phyloP scores from a whole-genome alignment of 176 grass and related monocot genomes.

The bread wheat (Triticum aestivum) region IWGSC_CS_RefSeq_v2.1 NC_057802.1:179109998-179110497 shows the following conservation, averaged over 20 bases:
- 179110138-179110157: slow-evolving; percentile 92
- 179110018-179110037: slow-evolving; percentile 17
- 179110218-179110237: slow-evolving; percentile 93
- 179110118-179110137: slow-evolving; percentile 86
- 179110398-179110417: slow-evolving; percentile 97
- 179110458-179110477: slow-evolving; percentile 62
- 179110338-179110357: slow-evolving; percentile 94
- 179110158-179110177: slow-evolving; percentile 87
- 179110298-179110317: slow-evolving; percentile 73
- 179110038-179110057: not conserved
- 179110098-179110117: slow-evolving; percentile 53
- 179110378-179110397: slow-evolving; percentile 78
- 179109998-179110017: slow-evolving; percentile 73
- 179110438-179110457: slow-evolving; percentile 81
- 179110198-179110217: slow-evolving; percentile 85
- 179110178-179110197: slow-evolving; percentile 89
- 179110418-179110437: slow-evolving; percentile 90
- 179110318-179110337: slow-evolving; percentile 76
- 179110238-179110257: slow-evolving; percentile 82
- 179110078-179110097: slow-evolving; percentile 2
- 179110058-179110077: not conserved
- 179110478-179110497: slow-evolving; percentile 84
- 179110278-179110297: slow-evolving; percentile 85
- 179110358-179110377: slow-evolving; percentile 87
- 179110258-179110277: slow-evolving; percentile 94